Evolutionary conservation across 345 rosid genomes (phyloP), one percentile per base, ranked within the genome.

Genomic region (Garcia nutans): DNA sequence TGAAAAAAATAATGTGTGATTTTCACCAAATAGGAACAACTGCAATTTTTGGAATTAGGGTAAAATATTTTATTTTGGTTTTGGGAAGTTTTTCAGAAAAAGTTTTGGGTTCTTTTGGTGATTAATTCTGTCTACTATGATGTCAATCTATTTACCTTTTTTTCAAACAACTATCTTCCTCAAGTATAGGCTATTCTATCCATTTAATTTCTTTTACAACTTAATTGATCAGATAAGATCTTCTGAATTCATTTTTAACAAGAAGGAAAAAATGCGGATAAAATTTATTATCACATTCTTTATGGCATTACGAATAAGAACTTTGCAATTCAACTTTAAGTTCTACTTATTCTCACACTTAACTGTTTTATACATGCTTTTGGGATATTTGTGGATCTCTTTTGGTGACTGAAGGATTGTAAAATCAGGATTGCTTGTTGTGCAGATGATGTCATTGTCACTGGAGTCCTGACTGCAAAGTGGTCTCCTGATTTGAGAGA

Each of bases 401-500:
- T 63, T 65, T 20, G 44, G 28, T 31, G 17, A 19, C 23, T 63
- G 47, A 12, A 41, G 24, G 20, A 52, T 28, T 50, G 19, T 41
- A 55, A 15, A 11, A 70, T 44, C 7, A n/a, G 62, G 55, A 70
- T 23, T 65, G 47, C 22, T 65, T 31, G 23, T 47, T 56, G 2
- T 77, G 81, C 87, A 95, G 99, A 93, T 85, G 97, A 95, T 84
- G 89, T 91, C 69, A 90, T 91, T 75, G 87, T 90, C 70, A 89
- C 98, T 70, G 98, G 97, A 63, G 77, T 91, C 81, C 83, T 95
- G 84, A 95, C 97, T 55, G 91, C 97, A 59, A 92, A 88, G 82
- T 95, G 99, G 99, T 91, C 99, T 83, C 91, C 96, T 77, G 94
- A 93, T 77, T 67, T 91, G 66, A 95, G 87, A 84, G 98, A 93